Base-by-base conservation (phyloP, 495 filamentous ascomycete species). In the Talaromyces thailandensis region DNA sequence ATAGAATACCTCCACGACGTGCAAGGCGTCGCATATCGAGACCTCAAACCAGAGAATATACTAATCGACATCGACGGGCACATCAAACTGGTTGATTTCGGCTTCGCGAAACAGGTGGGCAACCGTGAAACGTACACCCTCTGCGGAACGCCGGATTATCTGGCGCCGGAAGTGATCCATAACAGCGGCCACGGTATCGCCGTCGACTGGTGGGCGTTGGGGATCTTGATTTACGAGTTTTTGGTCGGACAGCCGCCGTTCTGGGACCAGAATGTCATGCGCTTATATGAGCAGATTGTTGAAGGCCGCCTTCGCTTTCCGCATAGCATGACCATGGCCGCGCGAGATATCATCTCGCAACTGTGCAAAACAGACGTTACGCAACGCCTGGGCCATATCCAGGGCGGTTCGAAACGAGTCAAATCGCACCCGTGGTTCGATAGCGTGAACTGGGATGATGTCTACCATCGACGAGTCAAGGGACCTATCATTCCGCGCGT, bases 161-260 rank as follows among this genome's bases (percentile, higher is more conserved):
- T 98, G 21, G 93, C 94, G 2, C 94, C 94, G 2, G 94, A 98
- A 76, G 93, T 97, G 21, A 97, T 98, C 62, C 88, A 93, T 65
- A 95, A 92, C 71, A 93, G 92, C 69, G 93, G 92, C 14, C 94
- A 98, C 70, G 92, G 90, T 29, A 91, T 90, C 37, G 93, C 94
- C 0, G 94, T 98, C n/a, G 94, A 98, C 74, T 98, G 94, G 94
- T 98, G 94, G 94, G 95, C 94, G 6, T 79, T 98, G 64, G 94
- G 94, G 6, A 96, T 98, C 65, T 74, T 98, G 57, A 91, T 97
- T 60, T 98, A 95, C 72, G 94, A 98, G 70, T 96, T 98, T 68
- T 78, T 97, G 26, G 92, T 94, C 3, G 94, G 94, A 37, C 95
- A 96, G 68, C 94, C 94, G 6, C 94, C 94, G 2, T 98, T 98